Base-by-base conservation (phyloP, 2,329 filamentous ascomycete species). In the Penicillium sp. region DNA sequence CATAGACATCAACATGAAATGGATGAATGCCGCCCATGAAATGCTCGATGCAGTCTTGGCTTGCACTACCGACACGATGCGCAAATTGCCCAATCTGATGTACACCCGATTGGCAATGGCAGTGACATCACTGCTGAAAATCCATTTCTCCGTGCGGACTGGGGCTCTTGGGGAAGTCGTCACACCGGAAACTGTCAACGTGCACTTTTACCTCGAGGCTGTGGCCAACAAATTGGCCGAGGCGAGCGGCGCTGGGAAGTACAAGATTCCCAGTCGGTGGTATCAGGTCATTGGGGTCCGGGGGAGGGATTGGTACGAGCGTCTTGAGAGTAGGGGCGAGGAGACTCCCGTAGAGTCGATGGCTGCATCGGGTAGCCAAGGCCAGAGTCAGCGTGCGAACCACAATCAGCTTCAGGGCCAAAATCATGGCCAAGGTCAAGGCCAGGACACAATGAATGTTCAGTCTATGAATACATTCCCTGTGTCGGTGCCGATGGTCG, bases 1-100 rank as follows among this genome's bases (percentile, higher is more conserved):
- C 18, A 64, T 73, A 47, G 71, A 73, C 44, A 64, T 73, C 55
- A 72, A 64, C 3, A 62, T 73, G 40, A 73, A 72, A 61, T 73
- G 71, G 71, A 66, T 73, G 69, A 67, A 70, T 42, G 66, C 70
- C 18, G 67, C 70, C 10, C 71, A 72, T 7, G 64, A 69, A 47
- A 48, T 73, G 48, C 63, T 73, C 14, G 65, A 73, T 47, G 62
- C 66, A 2, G 65, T 71, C 21, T 56, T 72, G 32, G 60, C 54
- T 34, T 73, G 70, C 52, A 70, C 69, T 52, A 66, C 64, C 13
- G 67, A 71, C 13, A 65, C 68, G 8, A 61, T 72, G 62, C 68
- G 69, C 31, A 66, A 67, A 52, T 55, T 73, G 39, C 69, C 71
- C 10, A 73, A 71, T 43, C 47, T 72, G 11, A 65, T 65, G 31